phyloP scores from a whole-genome alignment of 352 stramenopile species.

The Blastocystis sp. region DNA sequence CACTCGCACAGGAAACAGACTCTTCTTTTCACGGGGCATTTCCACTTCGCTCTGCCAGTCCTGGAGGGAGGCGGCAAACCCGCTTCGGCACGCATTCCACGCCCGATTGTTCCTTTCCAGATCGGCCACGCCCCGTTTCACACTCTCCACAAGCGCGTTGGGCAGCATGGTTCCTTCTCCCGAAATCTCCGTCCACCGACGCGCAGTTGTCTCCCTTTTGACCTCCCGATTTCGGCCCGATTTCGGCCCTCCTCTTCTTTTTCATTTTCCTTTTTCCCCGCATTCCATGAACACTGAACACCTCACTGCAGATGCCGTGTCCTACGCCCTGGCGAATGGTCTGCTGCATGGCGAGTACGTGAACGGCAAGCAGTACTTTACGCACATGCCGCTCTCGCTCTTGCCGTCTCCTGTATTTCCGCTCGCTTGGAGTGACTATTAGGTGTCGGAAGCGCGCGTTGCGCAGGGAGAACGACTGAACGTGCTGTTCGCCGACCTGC shows the following conservation, averaged over 20 bases:
- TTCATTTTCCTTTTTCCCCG: background rate
- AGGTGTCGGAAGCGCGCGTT: conserved; percentile 26
- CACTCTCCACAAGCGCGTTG: background rate
- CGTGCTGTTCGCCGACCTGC: conserved; percentile 26
- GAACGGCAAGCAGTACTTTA: conserved; percentile 32
- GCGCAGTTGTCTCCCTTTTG: background rate
- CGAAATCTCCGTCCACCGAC: background rate
- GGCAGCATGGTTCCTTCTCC: background rate
- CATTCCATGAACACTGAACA: background rate
- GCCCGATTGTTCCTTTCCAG: background rate
- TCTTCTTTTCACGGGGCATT: background rate
- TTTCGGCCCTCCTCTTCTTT: background rate
- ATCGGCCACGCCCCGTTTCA: background rate
- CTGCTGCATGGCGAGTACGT: conserved; percentile 60
- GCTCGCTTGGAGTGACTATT: background rate
- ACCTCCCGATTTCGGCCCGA: background rate
- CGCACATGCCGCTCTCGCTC: conserved; percentile 63
- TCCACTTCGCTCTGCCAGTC: background rate
- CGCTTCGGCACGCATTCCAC: background rate
- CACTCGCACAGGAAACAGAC: background rate
- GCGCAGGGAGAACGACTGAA: background rate
- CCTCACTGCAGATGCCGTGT: conserved; percentile 13
- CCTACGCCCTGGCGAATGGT: conserved; percentile 60
- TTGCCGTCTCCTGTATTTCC: conserved; percentile 31
- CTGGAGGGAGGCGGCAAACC: background rate